These are phyloP conservation scores for Inonotus hispidus DNA, from an alignment of 1,284 basidiomycete species.

Conservation along the genomic window DNA sequence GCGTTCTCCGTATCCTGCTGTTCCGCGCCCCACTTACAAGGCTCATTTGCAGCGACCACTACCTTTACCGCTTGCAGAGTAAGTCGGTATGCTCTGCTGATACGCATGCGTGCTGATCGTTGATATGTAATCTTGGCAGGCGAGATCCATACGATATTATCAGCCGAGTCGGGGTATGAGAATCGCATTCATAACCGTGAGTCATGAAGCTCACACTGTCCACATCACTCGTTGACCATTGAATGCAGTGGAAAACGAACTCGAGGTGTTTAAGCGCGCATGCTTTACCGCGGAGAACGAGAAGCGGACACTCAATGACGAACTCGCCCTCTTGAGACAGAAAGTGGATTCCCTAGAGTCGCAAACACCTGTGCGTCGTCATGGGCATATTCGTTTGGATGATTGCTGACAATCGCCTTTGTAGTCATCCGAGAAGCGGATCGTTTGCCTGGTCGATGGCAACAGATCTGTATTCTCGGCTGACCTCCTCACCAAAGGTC, in stretches of 20 bases:
- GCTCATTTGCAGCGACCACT: constrained; percentile 14
- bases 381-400: background rate
- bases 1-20: background rate
- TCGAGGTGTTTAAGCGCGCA: constrained; percentile 16
- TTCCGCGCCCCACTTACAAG: background rate
- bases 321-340: constrained; percentile 2
- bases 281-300: constrained; percentile 16
- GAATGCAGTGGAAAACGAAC: constrained; percentile 12
- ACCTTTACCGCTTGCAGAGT: constrained; percentile 17
- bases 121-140: background rate
- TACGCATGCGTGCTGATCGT: background rate
- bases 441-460: constrained; percentile 58
- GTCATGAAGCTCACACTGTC: background rate
- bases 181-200: constrained; percentile 10
- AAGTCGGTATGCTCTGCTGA: background rate
- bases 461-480: constrained; percentile 58
- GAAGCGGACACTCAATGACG: constrained; percentile 10
- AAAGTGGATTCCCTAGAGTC: constrained; percentile 11
- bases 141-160: constrained; percentile 18
- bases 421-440: constrained; percentile 36
- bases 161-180: constrained; percentile 14
- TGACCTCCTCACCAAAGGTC: constrained; percentile 47
- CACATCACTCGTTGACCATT: background rate
- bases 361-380: constrained; percentile 7
- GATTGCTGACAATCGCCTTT: background rate